Evolutionary conservation across 2,329 filamentous ascomycete genomes (phyloP).

Genomic region (Pestalotiopsis fici): DNA sequence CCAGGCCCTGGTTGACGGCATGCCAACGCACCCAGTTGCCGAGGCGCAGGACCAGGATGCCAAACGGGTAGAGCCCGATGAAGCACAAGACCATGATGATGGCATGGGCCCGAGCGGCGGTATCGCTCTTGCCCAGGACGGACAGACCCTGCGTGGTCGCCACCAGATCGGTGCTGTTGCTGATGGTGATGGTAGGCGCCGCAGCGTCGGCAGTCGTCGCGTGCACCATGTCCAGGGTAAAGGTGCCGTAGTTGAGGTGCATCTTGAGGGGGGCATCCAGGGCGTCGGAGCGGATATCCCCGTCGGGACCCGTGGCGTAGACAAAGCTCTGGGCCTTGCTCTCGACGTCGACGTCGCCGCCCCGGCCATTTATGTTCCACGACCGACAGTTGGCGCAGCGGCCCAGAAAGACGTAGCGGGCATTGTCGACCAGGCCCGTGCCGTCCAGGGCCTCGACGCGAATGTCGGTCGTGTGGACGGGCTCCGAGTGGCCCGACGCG

Average conservation of each 20-base stretch:
- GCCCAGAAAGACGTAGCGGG: slow-evolving; percentile 48
- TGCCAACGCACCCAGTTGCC: slow-evolving; percentile 56
- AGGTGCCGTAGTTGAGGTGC: slow-evolving; percentile 55
- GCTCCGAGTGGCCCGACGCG: slow-evolving; percentile 52
- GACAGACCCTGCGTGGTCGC: slow-evolving; percentile 32
- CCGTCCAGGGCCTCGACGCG: slow-evolving; percentile 44
- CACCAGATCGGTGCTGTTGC: slow-evolving; percentile 22
- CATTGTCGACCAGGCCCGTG: slow-evolving; percentile 47
- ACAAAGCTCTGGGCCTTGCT: slow-evolving; percentile 50
- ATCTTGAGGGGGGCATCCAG: slow-evolving; percentile 46
- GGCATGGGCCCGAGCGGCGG: slow-evolving; percentile 43
- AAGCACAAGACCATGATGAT: slow-evolving; percentile 58
- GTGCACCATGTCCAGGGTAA: slow-evolving; percentile 55
- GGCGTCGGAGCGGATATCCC: slow-evolving; percentile 42
- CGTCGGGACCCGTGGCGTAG: slow-evolving; percentile 56
- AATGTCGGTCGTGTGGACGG: slow-evolving; percentile 45
- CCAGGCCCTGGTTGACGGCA: slow-evolving; percentile 52
- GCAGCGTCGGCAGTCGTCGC: slow-evolving; percentile 45
- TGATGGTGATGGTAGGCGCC: slow-evolving; percentile 39
- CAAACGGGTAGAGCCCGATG: slow-evolving; percentile 56
- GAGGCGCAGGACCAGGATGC: slow-evolving; percentile 53
- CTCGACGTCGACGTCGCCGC: slow-evolving; percentile 51
- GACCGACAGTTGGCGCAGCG: slow-evolving; percentile 54
- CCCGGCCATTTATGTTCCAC: slow-evolving; percentile 41
- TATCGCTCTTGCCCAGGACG: slow-evolving; percentile 33